These are phyloP conservation scores for Boletus pseudo-olivaceus DNA, from an alignment of 768 basidiomycete genomes.

Conservation along the genomic window DNA sequence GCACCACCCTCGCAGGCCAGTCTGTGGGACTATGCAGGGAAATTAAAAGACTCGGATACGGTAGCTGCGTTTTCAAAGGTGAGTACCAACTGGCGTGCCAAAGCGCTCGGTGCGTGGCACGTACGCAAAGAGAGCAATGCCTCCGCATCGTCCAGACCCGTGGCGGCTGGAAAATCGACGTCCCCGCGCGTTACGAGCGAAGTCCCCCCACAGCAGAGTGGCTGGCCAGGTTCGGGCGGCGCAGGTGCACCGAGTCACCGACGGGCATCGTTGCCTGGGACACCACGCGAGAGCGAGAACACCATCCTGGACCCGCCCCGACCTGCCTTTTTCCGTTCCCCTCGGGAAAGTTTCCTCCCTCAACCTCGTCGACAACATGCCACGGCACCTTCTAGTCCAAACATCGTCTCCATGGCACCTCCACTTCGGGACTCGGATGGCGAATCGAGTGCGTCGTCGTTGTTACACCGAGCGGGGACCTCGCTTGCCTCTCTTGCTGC, in stretches of 20 bases:
- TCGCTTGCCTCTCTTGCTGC: constrained; percentile 44
- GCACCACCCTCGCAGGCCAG: constrained; percentile 33
- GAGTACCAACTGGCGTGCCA: constrained; percentile 74
- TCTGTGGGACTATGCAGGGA: constrained; percentile 71
- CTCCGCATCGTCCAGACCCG: constrained; percentile 1
- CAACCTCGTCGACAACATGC: constrained; percentile 27
- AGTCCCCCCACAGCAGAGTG: constrained; percentile 7
- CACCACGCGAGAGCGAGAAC: constrained; percentile 34
- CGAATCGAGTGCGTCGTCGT: constrained; percentile 18
- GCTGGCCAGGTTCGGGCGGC: constrained; percentile 10
- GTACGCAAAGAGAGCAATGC: constrained; percentile 17
- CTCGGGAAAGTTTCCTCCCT: constrained; percentile 52
- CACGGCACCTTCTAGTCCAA: constrained; percentile 34
- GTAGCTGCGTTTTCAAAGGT: constrained; percentile 68
- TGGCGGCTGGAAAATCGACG: constrained; percentile 4
- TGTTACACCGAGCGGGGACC: constrained; percentile 37
- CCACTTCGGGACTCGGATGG: constrained; percentile 21
- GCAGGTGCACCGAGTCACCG: constrained; percentile 18
- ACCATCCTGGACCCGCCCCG: constrained; percentile 48
- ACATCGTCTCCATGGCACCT: neutral
- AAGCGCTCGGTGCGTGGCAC: constrained; percentile 39
- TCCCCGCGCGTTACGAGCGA: constrained; percentile 25
- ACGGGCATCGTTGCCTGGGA: constrained; percentile 40
- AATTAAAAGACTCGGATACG: constrained; percentile 68
- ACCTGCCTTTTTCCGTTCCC: constrained; percentile 55